Evolutionary conservation across 2,329 filamentous ascomycete species (phyloP).

Genomic region (Calonectria pauciramosa): DNA sequence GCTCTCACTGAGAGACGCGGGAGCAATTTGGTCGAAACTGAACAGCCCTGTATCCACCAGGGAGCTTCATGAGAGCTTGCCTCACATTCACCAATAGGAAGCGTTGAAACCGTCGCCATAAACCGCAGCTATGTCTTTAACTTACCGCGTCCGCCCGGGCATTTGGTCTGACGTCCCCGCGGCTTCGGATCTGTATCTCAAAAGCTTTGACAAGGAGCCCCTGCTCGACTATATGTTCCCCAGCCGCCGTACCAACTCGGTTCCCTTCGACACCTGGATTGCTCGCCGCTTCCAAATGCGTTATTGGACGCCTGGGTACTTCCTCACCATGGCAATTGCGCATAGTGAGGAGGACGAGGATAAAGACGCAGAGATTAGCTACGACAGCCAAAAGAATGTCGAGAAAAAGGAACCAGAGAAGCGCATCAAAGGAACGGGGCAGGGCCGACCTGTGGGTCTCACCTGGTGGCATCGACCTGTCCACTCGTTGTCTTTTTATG

Average conservation of each 20-base stretch:
- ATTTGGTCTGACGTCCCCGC: constrained; percentile 46
- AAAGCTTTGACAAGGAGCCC: constrained; percentile 47
- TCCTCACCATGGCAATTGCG: constrained; percentile 46
- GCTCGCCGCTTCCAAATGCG: constrained; percentile 47
- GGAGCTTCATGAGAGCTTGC: too few relatives aligned
- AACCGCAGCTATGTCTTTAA: constrained; percentile 26
- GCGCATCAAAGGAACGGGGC: background rate
- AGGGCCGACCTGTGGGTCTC: constrained; percentile 45
- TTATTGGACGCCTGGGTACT: constrained; percentile 51
- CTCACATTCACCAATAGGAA: background rate
- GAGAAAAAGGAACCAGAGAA: background rate
- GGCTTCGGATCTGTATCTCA: constrained; percentile 45
- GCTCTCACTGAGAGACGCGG: background rate
- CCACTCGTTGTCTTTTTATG: constrained; percentile 42
- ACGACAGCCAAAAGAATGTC: background rate
- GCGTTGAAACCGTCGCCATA: too few relatives aligned
- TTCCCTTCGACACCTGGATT: constrained; percentile 38
- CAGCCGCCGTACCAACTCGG: constrained; percentile 34
- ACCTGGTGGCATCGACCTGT: constrained; percentile 52
- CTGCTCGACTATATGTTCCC: constrained; percentile 52
- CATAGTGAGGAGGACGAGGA: constrained; percentile 27
- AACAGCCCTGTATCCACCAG: background rate
- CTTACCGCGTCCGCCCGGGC: constrained; percentile 50
- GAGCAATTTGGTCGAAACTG: background rate
- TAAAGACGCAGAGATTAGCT: background rate